Percentiles rank a stretch among this genome's conserved stretches.
These are phyloP conservation scores for Hypoxylon subgilvum DNA, from an alignment of 495 filamentous ascomycete genomes.

Conservation along the genomic window DNA sequence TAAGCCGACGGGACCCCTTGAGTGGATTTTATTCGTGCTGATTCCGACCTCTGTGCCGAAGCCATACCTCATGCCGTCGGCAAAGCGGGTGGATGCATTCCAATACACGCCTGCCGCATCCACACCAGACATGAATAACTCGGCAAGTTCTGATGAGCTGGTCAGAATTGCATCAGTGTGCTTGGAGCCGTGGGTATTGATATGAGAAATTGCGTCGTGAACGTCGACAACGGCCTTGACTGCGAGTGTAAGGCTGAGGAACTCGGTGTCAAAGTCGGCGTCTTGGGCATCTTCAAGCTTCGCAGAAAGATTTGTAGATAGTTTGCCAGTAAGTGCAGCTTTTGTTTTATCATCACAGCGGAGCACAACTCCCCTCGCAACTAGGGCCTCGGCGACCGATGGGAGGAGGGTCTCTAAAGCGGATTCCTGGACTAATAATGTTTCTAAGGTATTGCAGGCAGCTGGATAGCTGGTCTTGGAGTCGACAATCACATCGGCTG, in stretches of 20 bases:
- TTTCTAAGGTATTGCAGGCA: conserved; percentile 94
- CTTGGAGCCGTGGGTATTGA: conserved; percentile 89
- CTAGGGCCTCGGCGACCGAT: conserved; percentile 69
- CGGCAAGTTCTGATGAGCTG: conserved; percentile 64
- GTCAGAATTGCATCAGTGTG: conserved; percentile 95
- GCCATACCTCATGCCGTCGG: conserved; percentile 94
- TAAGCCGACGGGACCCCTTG: conserved; percentile 88
- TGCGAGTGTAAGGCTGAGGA: conserved; percentile 82
- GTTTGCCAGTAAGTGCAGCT: conserved; percentile 56
- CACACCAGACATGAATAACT: conserved; percentile 79
- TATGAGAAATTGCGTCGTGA: conserved; percentile 79
- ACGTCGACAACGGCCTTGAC: conserved; percentile 76
- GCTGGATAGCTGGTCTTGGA: conserved; percentile 93
- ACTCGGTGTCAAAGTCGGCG: conserved; percentile 85
- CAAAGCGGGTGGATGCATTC: conserved; percentile 94
- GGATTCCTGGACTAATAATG: conserved; percentile 79
- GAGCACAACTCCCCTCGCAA: conserved; percentile 78
- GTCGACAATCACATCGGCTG: conserved; percentile 82
- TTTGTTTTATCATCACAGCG: conserved; percentile 78
- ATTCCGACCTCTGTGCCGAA: conserved; percentile 99
- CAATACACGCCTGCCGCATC: conserved; percentile 95
- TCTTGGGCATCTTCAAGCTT: conserved; percentile 67
- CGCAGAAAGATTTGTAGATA: conserved; percentile 43
- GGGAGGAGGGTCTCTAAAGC: conserved; percentile 74
- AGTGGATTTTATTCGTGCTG: conserved; percentile 98